A percentile compares a stretch with the other conserved stretches of the same genome.
Conservation (phyloP, 2,329 filamentous ascomycete species). For the Laburnicola sp. region DNA sequence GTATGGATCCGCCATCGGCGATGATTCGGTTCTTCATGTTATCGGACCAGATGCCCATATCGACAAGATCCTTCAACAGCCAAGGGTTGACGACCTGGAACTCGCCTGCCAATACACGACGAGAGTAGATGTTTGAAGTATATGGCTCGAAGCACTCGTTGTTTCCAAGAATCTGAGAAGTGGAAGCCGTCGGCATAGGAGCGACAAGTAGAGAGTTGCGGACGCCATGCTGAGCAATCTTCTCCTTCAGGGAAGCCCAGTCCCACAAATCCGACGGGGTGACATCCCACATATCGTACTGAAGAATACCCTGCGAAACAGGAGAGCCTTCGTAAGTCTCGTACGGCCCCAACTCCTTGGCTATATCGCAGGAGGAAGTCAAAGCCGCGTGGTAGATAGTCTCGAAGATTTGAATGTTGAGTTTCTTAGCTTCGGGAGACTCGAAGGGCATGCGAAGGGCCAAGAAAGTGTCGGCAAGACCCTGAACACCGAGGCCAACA, state of each 20-base stretch:
- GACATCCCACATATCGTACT: constrained; percentile 98
- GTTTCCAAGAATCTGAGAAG: constrained; percentile 96
- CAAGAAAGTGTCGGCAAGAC: constrained; percentile 96
- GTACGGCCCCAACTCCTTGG: constrained; percentile 82
- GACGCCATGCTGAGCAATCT: constrained; percentile 90
- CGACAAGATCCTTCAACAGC: constrained; percentile 96
- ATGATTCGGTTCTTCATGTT: constrained; percentile 99
- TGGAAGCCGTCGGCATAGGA: constrained; percentile 97
- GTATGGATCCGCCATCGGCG: constrained; percentile 90
- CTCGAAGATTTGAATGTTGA: constrained; percentile 99
- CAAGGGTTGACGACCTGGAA: constrained; percentile 99
- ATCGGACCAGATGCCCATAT: constrained; percentile 97
- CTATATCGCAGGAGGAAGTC: constrained; percentile 84
- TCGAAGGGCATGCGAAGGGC: constrained; percentile 96
- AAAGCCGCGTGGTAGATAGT: constrained; percentile 97
- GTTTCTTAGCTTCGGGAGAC: constrained; percentile 86
- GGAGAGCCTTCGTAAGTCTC: constrained; percentile 90
- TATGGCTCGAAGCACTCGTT: constrained; percentile 99
- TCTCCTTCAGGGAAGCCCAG: constrained; percentile 83
- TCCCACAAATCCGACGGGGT: constrained; percentile 96
- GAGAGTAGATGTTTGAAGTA: constrained; percentile 99
- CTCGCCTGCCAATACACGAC: constrained; percentile 94
- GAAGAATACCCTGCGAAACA: constrained; percentile 90
- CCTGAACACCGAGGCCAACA: constrained; percentile 94
- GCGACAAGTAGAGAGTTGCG: constrained; percentile 95